Percentiles rank a stretch among this genome's conserved stretches.
These are phyloP conservation scores for Citrullus colocynthis DNA, from an alignment of 306 rosid genomes.

Conservation along the genomic window DNA sequence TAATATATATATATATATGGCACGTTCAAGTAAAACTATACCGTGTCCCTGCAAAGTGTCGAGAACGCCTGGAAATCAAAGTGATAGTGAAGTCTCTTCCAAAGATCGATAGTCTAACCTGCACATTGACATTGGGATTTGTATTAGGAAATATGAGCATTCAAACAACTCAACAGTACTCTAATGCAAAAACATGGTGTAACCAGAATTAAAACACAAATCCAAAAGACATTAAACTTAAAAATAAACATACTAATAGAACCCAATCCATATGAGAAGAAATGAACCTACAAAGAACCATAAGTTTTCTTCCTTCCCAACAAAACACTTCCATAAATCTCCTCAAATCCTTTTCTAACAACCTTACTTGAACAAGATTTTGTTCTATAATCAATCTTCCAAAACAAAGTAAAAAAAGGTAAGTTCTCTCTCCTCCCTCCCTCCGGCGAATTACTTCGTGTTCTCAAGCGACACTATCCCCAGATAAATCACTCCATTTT, in stretches of 20 bases:
- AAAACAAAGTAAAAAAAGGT: too few species aligned
- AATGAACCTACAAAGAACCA: background rate
- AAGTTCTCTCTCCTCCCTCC: too few species aligned
- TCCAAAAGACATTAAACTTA: background rate
- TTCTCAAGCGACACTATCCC: too few species aligned
- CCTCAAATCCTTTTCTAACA: background rate
- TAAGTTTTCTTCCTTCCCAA: background rate
- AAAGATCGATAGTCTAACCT: conserved; percentile 71
- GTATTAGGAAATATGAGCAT: background rate
- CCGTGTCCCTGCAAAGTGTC: conserved; percentile 99
- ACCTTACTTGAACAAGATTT: background rate
- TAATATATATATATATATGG: background rate
- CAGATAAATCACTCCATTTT: too few species aligned
- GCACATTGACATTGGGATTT: conserved; percentile 14
- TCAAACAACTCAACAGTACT: background rate
- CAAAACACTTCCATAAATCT: background rate
- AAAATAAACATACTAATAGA: too few species aligned
- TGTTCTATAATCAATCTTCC: too few species aligned
- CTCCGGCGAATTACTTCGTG: too few species aligned
- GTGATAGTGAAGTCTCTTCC: conserved; percentile 86
- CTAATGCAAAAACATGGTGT: background rate
- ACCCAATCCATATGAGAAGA: background rate
- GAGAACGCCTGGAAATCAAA: conserved; percentile 85
- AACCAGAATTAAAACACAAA: background rate
- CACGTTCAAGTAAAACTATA: conserved; percentile 12